Conservation (phyloP, 257 asterid species). For the Jaltomata sinuosa region DNA sequence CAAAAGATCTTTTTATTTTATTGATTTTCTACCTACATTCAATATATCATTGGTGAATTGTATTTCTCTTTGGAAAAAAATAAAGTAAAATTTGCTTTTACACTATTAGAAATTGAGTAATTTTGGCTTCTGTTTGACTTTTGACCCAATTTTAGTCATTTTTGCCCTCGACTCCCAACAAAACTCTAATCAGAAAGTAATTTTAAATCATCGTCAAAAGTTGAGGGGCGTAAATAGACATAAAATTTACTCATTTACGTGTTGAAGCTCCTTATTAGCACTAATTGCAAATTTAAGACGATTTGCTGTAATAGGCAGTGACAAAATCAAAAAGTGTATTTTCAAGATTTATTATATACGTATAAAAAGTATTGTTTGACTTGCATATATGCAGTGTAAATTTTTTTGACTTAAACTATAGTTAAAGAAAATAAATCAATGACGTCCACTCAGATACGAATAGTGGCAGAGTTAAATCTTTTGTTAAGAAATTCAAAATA, state of each 20-base stretch:
- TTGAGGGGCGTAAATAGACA: no score
- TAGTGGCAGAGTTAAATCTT: no score
- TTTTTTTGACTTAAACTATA: background rate
- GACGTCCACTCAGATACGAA: background rate
- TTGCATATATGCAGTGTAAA: no score
- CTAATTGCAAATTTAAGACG: no score
- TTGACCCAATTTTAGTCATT: background rate
- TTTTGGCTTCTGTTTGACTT: background rate
- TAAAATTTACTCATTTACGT: no score
- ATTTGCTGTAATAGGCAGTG: no score
- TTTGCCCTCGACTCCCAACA: rapidly evolving
- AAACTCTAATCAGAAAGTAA: background rate
- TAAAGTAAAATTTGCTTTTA: background rate
- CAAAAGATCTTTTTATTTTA: background rate
- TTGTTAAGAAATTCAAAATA: no score
- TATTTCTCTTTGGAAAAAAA: background rate
- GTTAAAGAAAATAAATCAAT: background rate
- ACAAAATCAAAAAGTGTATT: no score
- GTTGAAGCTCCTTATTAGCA: no score
- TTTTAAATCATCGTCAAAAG: background rate
- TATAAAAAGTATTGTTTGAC: no score
- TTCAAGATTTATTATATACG: no score
- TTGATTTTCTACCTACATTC: background rate
- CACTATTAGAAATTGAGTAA: background rate
- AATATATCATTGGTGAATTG: background rate